Percentiles rank a stretch among this genome's conserved stretches.
phyloP scores from a whole-genome alignment of 345 rosid species.

The Eutrema heterophyllum region DNA sequence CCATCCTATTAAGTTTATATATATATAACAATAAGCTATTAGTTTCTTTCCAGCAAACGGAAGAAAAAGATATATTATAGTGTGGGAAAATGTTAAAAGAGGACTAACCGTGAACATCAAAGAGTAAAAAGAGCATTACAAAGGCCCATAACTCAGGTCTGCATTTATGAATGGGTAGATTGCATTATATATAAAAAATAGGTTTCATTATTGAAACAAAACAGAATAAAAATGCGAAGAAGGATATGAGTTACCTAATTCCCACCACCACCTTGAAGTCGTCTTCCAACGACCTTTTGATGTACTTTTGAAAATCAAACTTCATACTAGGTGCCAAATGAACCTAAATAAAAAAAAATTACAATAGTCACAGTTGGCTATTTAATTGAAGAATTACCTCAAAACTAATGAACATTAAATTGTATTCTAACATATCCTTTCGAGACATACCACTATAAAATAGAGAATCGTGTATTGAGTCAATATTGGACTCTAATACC shows the following conservation, averaged over 20 bases:
- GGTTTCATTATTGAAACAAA: too few relatives aligned
- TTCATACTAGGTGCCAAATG: conserved; percentile 77
- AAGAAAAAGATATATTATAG: background rate
- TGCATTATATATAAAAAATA: background rate
- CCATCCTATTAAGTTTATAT: conserved; percentile 46
- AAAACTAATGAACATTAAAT: too few relatives aligned
- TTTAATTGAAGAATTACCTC: too few relatives aligned
- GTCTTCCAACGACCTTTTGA: conserved; percentile 76
- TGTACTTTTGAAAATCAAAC: conserved; percentile 84
- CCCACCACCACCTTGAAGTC: conserved; percentile 90
- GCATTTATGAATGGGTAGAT: background rate
- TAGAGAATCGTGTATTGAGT: too few relatives aligned
- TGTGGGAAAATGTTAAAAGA: background rate
- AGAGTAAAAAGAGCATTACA: conserved; percentile 56
- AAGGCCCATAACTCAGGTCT: conserved; percentile 76
- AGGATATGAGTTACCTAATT: conserved; percentile 43
- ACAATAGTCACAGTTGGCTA: too few relatives aligned
- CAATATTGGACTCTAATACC: too few relatives aligned
- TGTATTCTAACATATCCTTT: too few relatives aligned
- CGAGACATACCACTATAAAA: too few relatives aligned
- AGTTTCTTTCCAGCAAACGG: background rate
- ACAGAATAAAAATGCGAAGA: too few relatives aligned
- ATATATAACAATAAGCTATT: background rate
- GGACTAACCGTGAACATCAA: conserved; percentile 62
- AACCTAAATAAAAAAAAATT: conserved; percentile 38